These are phyloP conservation scores for Onygenales sp. DNA, from an alignment of 2,329 filamentous ascomycete species.

Conservation along the genomic window DNA sequence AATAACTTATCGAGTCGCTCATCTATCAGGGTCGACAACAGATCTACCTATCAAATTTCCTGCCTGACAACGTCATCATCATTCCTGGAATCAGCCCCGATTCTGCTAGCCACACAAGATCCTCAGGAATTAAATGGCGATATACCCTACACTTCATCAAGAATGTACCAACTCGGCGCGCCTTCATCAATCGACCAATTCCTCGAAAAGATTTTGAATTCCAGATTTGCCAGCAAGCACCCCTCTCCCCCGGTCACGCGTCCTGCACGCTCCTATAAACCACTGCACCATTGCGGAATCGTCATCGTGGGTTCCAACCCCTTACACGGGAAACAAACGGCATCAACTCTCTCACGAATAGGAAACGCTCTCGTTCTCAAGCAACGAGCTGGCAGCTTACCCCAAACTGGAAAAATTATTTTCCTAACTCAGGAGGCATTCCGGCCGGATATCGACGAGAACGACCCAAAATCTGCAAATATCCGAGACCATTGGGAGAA, in stretches of 20 bases:
- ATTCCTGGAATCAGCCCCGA: too few relatives aligned
- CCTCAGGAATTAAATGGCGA: too few relatives aligned
- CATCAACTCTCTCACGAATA: conserved; percentile 12
- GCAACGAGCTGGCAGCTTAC: conserved; percentile 10
- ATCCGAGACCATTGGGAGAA: conserved; percentile 9
- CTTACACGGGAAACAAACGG: neutral
- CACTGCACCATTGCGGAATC: conserved; percentile 14
- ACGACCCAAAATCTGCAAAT: neutral
- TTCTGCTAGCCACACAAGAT: too few relatives aligned
- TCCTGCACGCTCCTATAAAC: neutral
- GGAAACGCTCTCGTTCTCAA: conserved; percentile 16
- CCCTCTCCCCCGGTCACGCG: neutral
- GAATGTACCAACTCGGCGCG: too few relatives aligned
- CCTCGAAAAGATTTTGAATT: neutral
- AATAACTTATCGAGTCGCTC: too few relatives aligned
- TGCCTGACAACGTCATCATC: too few relatives aligned
- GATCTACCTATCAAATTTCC: too few relatives aligned
- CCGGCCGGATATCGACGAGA: neutral
- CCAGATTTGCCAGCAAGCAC: neutral
- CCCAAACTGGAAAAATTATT: conserved; percentile 20
- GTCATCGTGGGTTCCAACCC: conserved; percentile 17
- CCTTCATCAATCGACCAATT: neutral
- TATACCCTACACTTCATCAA: too few relatives aligned
- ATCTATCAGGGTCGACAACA: too few relatives aligned
- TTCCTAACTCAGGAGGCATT: conserved; percentile 20